Conservation (phyloP, 306 rosid genomes). For the Cercis canadensis region DNA sequence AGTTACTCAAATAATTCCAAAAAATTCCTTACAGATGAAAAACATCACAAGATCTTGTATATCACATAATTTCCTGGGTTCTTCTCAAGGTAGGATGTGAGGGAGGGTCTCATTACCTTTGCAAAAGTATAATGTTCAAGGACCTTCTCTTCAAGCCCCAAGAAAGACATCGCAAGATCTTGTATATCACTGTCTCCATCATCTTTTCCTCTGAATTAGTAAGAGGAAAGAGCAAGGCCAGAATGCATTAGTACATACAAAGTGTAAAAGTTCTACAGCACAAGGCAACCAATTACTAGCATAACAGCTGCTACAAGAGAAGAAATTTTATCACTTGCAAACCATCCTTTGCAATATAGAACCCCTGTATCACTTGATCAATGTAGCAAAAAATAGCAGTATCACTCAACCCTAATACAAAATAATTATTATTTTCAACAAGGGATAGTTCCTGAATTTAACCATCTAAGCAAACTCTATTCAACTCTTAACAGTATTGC, state of each 20-base stretch:
- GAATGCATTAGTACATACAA: constrained; percentile 29
- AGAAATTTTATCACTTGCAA: constrained; percentile 28
- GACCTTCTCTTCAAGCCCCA: constrained; percentile 90
- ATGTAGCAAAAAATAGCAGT: neutral
- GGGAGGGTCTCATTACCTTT: constrained; percentile 62
- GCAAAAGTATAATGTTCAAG: constrained; percentile 97
- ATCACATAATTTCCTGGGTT: too few relatives aligned
- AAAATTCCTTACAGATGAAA: too few relatives aligned
- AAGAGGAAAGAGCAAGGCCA: constrained; percentile 39
- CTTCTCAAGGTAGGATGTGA: neutral
- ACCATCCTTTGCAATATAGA: constrained; percentile 30
- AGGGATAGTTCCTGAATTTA: constrained; percentile 21
- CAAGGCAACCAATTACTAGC: constrained; percentile 18
- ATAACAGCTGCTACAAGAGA: constrained; percentile 20
- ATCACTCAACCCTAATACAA: too few relatives aligned
- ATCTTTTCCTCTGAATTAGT: constrained; percentile 68
- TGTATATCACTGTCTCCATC: constrained; percentile 81
- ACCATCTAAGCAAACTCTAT: constrained; percentile 22
- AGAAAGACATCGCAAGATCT: constrained; percentile 75
- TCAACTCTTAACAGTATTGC: neutral
- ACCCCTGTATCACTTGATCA: neutral
- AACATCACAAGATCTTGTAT: too few relatives aligned
- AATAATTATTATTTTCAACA: constrained; percentile 15
- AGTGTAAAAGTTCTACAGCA: constrained; percentile 12
- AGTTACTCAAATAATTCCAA: too few relatives aligned